A percentile compares a stretch with the other conserved stretches of the same genome.
Evolutionary conservation across 768 basidiomycete genomes (phyloP).

Genomic region (Pholiota conissans): DNA sequence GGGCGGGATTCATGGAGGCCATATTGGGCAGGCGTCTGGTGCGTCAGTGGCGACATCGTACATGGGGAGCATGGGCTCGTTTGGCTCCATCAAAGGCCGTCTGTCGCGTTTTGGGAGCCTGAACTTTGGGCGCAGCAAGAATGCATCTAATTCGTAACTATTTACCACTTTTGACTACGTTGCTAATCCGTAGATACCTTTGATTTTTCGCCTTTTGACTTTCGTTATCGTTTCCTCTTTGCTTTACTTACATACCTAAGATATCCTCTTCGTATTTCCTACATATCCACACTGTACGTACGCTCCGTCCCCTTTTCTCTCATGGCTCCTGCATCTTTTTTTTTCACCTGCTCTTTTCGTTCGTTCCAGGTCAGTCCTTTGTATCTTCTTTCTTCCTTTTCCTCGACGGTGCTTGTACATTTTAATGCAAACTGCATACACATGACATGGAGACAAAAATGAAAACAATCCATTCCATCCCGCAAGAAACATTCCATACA

Average conservation of each 20-base stretch:
- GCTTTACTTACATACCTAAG: conserved; percentile 1
- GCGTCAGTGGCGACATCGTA: conserved; percentile 65
- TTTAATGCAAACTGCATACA: background rate
- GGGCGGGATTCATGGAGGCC: conserved; percentile 34
- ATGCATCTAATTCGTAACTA: conserved; percentile 13
- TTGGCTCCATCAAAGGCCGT: conserved; percentile 68
- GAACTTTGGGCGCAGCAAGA: conserved; percentile 56
- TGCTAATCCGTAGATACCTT: background rate
- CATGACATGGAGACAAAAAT: background rate
- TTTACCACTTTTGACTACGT: conserved; percentile 12
- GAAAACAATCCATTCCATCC: no score
- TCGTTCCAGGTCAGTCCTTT: background rate
- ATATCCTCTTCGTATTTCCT: background rate
- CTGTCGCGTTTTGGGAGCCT: conserved; percentile 79
- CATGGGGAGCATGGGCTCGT: conserved; percentile 56
- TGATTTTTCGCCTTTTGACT: no score
- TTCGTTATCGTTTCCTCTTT: conserved; percentile 4
- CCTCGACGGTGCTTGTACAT: conserved; percentile 2
- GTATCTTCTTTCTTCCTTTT: background rate
- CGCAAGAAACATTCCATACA: no score
- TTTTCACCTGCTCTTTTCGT: background rate
- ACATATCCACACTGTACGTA: no score
- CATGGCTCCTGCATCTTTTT: background rate
- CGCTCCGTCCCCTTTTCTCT: background rate
- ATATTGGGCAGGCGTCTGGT: conserved; percentile 46